Evolutionary conservation across 1,139 yeast species (phyloP).

Genomic region (Dujonia santamariae): DNA sequence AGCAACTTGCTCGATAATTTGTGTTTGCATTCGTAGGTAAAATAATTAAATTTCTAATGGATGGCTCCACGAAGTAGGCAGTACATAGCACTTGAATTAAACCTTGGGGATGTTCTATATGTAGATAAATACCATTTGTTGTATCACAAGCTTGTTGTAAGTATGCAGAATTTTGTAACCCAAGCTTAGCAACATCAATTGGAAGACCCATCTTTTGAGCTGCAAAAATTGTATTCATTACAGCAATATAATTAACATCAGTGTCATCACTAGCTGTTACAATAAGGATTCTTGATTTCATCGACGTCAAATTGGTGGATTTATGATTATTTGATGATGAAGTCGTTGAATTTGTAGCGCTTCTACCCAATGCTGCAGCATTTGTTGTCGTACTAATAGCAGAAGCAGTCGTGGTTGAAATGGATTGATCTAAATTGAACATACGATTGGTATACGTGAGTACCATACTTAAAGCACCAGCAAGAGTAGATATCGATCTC

Average conservation of each 20-base stretch:
- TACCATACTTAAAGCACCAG: constrained; percentile 80
- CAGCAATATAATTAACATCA: constrained; percentile 81
- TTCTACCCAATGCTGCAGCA: constrained; percentile 12
- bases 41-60: constrained; percentile 67
- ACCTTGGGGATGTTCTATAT: constrained; percentile 71
- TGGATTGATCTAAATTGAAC: constrained; percentile 48
- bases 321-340: constrained; percentile 11
- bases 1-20: constrained; percentile 94
- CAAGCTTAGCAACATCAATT: constrained; percentile 85
- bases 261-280: constrained; percentile 77
- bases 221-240: constrained; percentile 94
- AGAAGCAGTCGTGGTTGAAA: constrained; percentile 46
- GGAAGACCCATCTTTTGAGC: constrained; percentile 92
- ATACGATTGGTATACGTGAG: constrained; percentile 76
- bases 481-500: constrained; percentile 42
- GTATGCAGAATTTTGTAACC: constrained; percentile 68
- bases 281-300: constrained; percentile 72
- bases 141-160: constrained; percentile 96
- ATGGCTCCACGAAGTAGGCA: constrained; percentile 82
- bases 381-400: constrained; percentile 43
- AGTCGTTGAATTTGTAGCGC: constrained; percentile 9
- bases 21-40: constrained; percentile 84
- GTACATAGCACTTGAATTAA: constrained; percentile 63
- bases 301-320: constrained; percentile 27
- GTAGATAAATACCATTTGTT: constrained; percentile 85